Base-by-base conservation (phyloP, 2,329 filamentous ascomycete species). In the Xylaria digitata region DNA sequence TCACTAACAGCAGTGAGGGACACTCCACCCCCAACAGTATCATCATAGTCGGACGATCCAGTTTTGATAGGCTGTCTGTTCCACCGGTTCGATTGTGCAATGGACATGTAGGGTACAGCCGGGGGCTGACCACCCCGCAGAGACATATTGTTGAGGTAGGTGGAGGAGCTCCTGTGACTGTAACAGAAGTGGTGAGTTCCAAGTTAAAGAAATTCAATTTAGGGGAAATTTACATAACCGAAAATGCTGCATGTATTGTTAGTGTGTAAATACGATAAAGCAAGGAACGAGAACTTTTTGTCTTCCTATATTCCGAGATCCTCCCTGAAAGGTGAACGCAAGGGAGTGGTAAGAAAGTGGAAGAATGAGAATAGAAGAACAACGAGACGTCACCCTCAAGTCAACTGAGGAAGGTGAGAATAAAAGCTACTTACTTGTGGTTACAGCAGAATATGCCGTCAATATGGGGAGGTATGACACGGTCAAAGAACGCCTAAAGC, bases 1-100 rank as follows among this genome's bases (percentile, higher is more conserved):
- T 61, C 49, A 9, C 57, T 67, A 5, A 9, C 23, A n/a, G 56
- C 53, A 52, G 56, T 58, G 11, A 69, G 65, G 2, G 61, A 62
- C 3, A 57, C 67, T 2, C 67, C 67, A 4, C 67, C 67, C 8
- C 67, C 65, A n/a, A 32, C 56, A 23, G 50, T 59, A 21, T 59
- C 48, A 19, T 67, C 61, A 2, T 45, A 26, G 15, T 69, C 67
- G 3, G 67, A 69, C 15, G 57, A 45, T 21, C 53, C 67, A 6
- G 60, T 42, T 3, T 50, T 34, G 6, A 67, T 50, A 2, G 59
- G 63, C 3, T 19, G n/a, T 32, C 59, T 30, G n/a, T 63, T 66
- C 59, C 59, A 66, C 4, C 66, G 58, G 1, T n/a, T 26, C 6
- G 65, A 62, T 13, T 40, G 42, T 1, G 17, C 45, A 13, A 53